Evolutionary conservation across 192 early-diverging fungal species (phyloP).

Genomic region (Coemansia sp.): DNA sequence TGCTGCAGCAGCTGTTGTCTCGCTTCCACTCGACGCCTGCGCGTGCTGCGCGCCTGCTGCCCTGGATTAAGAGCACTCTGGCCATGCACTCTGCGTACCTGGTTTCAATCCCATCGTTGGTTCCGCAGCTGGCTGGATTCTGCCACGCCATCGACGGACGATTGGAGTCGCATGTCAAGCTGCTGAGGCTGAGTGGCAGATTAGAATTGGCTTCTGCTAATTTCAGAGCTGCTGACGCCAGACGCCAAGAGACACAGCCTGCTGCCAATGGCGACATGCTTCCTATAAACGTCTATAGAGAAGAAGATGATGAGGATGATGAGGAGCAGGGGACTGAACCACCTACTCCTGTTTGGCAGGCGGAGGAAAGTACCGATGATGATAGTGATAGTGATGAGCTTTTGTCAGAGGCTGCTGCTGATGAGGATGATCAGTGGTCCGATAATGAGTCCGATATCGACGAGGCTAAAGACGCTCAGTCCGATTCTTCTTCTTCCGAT

Average conservation of each 20-base stretch:
- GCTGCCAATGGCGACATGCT: conserved; percentile 11
- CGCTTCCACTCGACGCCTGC: conserved; percentile 36
- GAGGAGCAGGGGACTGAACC: conserved; percentile 22
- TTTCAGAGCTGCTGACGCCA: not conserved
- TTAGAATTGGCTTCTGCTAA: conserved; percentile 34
- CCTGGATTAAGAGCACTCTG: conserved; percentile 43
- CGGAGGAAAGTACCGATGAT: conserved; percentile 35
- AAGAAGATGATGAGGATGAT: conserved; percentile 24
- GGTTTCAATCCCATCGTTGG: conserved; percentile 37
- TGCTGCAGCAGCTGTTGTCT: conserved; percentile 53
- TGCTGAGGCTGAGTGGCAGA: conserved; percentile 43
- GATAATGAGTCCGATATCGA: conserved; percentile 19
- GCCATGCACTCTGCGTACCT: conserved; percentile 46
- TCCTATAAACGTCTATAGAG: conserved; percentile 39
- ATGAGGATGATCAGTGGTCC: conserved; percentile 39
- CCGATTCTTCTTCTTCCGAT: not conserved
- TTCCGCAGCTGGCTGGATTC: conserved; percentile 47
- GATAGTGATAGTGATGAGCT: conserved; percentile 1
- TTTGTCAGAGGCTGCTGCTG: not conserved
- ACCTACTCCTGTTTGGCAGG: conserved; percentile 48
- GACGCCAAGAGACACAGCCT: not conserved
- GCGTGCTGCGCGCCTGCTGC: conserved; percentile 35
- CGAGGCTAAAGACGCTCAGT: not conserved
- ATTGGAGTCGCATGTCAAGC: conserved; percentile 30
- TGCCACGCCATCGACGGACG: conserved; percentile 43